Evolutionary conservation across 192 early-diverging fungal species (phyloP).

Genomic region (Entomortierella chlamydospora): DNA sequence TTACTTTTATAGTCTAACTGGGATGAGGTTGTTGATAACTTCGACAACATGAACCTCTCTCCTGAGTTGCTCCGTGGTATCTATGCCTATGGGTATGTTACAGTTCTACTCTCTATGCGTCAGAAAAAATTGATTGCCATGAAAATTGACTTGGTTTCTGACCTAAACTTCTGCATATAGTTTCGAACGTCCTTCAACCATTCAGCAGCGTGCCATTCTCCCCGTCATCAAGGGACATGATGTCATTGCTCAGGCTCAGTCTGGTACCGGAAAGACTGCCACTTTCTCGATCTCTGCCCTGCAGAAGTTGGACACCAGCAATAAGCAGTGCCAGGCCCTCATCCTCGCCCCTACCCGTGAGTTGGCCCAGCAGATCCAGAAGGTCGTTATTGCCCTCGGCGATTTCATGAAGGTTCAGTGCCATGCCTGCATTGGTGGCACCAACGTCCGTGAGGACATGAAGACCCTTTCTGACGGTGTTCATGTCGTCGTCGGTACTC

Average conservation of each 20-base stretch:
- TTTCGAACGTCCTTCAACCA: constrained; percentile 97
- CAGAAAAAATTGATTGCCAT: not conserved
- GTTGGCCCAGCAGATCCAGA: constrained; percentile 98
- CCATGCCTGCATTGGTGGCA: constrained; percentile 98
- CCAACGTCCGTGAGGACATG: constrained; percentile 92
- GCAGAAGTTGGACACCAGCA: constrained; percentile 86
- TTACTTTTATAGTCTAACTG: constrained; percentile 82
- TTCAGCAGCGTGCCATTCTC: constrained; percentile 97
- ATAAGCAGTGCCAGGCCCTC: constrained; percentile 91
- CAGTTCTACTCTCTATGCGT: not conserved
- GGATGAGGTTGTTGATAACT: constrained; percentile 94
- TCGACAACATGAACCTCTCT: constrained; percentile 95
- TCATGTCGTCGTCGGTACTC: constrained; percentile 98
- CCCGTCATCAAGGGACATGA: constrained; percentile 96
- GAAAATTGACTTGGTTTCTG: not conserved
- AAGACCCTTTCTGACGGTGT: constrained; percentile 80
- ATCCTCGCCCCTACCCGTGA: constrained; percentile 98
- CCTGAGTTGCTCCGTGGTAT: constrained; percentile 95
- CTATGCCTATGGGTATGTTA: constrained; percentile 91
- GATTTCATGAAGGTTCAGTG: constrained; percentile 96
- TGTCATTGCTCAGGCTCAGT: constrained; percentile 99
- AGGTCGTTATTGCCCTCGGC: constrained; percentile 93
- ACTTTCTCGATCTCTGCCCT: constrained; percentile 99
- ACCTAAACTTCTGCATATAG: constrained; percentile 50
- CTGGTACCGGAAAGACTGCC: constrained; percentile 99